Conservation (phyloP, 345 rosid species). For the Dimocarpus longan region DNA sequence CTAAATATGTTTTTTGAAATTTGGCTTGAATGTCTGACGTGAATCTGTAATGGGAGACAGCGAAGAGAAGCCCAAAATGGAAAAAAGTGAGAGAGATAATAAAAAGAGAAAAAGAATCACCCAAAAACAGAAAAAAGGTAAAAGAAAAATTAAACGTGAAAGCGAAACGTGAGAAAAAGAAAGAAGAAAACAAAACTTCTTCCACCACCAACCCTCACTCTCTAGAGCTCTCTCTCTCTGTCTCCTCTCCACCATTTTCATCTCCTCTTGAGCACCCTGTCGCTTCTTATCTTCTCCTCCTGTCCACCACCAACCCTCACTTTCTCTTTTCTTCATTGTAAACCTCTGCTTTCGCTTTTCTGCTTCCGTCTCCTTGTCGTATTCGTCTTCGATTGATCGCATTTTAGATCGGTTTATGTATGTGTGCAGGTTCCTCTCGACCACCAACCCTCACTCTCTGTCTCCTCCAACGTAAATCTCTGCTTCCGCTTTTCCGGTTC, state of each 20-base stretch:
- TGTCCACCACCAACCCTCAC: constrained; percentile 36
- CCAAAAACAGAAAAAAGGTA: no score
- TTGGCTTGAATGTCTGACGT: no score
- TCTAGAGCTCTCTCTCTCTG: constrained; percentile 31
- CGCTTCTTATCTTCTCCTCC: constrained; percentile 83
- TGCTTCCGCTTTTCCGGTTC: background rate
- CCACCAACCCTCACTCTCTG: constrained; percentile 21
- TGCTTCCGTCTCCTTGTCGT: background rate
- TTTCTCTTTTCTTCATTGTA: constrained; percentile 39
- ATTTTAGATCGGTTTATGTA: background rate
- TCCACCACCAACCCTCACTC: no score
- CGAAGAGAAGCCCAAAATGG: no score
- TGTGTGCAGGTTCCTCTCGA: constrained; percentile 39
- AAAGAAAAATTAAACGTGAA: no score
- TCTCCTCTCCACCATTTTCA: constrained; percentile 50
- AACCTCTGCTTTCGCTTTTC: constrained; percentile 6
- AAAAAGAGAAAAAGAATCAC: no score
- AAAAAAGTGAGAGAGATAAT: no score
- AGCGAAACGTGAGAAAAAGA: no score
- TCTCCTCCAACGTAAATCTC: constrained; percentile 37
- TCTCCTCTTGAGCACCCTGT: constrained; percentile 57
- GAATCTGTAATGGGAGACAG: no score
- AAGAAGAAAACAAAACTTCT: no score
- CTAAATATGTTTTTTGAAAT: no score
- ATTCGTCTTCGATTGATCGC: background rate